Evolutionary conservation across 768 basidiomycete genomes (phyloP).

Genomic region (Phanerochaete carnosa): DNA sequence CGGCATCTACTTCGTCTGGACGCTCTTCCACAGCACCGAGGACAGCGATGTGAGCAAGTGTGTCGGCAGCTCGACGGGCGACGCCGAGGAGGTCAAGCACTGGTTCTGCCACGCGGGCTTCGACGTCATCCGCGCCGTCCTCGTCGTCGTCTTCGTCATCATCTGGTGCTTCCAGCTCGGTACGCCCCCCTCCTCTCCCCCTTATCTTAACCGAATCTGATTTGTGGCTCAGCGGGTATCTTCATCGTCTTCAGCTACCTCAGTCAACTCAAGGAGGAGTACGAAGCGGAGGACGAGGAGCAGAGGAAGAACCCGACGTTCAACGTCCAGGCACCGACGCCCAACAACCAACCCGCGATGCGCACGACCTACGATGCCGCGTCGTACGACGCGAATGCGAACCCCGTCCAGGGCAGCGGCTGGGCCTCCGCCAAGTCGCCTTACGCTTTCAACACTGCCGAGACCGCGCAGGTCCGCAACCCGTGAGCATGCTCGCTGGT

Average conservation of each 20-base stretch:
- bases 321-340: slow-evolving; percentile 17
- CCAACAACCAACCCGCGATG: slow-evolving; percentile 10
- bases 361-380: slow-evolving; percentile 18
- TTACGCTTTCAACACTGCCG: slow-evolving; percentile 12
- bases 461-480: slow-evolving; percentile 6
- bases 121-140: slow-evolving; percentile 38
- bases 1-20: slow-evolving; percentile 48
- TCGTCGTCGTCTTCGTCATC: slow-evolving; percentile 42
- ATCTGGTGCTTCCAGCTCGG: slow-evolving; percentile 56
- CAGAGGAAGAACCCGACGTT: slow-evolving; percentile 2
- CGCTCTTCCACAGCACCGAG: slow-evolving; percentile 37
- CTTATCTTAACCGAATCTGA: background rate
- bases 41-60: slow-evolving; percentile 36
- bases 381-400: slow-evolving; percentile 13
- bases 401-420: slow-evolving; percentile 8
- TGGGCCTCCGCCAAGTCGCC: slow-evolving; percentile 13
- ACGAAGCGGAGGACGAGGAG: slow-evolving; percentile 20
- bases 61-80: slow-evolving; percentile 29
- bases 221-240: slow-evolving; percentile 40
- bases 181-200: slow-evolving; percentile 28
- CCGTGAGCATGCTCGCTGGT: background rate
- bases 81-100: slow-evolving; percentile 25
- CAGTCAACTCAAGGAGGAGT: slow-evolving; percentile 51
- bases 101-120: slow-evolving; percentile 42
- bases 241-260: slow-evolving; percentile 51